phyloP scores from a whole-genome alignment of 2,329 filamentous ascomycete genomes.

The Colletotrichum melonis region DNA sequence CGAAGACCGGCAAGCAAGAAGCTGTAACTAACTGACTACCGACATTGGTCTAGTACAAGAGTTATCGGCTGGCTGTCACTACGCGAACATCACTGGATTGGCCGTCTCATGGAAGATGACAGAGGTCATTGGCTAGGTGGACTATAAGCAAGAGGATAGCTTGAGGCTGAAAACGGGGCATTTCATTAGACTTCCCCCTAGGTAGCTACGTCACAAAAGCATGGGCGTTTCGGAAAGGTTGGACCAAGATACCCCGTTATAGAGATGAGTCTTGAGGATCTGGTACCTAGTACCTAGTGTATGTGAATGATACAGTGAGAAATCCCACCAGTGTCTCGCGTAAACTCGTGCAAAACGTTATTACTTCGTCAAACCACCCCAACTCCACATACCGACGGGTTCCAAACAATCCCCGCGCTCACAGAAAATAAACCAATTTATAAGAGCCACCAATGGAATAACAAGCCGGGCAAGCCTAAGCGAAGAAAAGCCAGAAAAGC shows the following conservation, averaged over 20 bases:
- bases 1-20: neutral
- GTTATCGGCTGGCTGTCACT: neutral
- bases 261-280: neutral
- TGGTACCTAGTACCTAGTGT: neutral
- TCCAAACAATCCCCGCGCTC: neutral
- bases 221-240: constrained; percentile 1
- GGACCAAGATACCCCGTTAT: constrained; percentile 6
- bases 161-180: constrained; percentile 2
- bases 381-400: neutral
- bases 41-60: neutral
- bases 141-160: neutral
- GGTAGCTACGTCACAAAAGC: neutral
- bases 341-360: constrained; percentile 26
- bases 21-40: no score
- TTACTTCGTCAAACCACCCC: constrained; percentile 8
- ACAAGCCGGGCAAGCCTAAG: neutral
- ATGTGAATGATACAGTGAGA: neutral
- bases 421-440: neutral
- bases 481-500: neutral
- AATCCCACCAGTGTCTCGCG: neutral
- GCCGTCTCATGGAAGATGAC: neutral
- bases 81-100: neutral
- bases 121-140: neutral
- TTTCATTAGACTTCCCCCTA: neutral
- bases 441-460: neutral